phyloP scores from a whole-genome alignment of 1,139 yeast species.

The Candida sanyaensis region DNA sequence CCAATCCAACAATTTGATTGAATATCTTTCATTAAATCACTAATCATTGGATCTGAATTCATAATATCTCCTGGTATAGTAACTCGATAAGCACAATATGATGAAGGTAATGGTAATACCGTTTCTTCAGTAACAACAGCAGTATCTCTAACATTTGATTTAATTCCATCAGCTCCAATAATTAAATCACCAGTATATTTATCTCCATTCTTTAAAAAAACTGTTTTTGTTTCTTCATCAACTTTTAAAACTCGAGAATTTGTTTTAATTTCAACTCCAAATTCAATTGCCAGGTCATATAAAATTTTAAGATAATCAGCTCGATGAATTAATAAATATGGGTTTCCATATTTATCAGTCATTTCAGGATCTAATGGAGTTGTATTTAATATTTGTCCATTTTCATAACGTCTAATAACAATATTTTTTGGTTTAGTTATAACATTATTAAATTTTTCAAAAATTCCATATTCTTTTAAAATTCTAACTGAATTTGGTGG shows the following conservation, averaged over 20 bases:
- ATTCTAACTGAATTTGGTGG: constrained; percentile 33
- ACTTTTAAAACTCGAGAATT: constrained; percentile 23
- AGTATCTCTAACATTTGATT: constrained; percentile 22
- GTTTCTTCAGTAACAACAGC: constrained; percentile 16
- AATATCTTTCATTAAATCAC: constrained; percentile 22
- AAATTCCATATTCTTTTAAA: constrained; percentile 24
- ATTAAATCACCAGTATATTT: constrained; percentile 29
- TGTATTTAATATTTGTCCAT: constrained; percentile 22
- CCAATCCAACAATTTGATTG: constrained; percentile 35
- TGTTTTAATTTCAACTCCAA: constrained; percentile 22
- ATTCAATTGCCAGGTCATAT: constrained; percentile 23
- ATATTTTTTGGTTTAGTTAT: constrained; percentile 27
- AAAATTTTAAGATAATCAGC: constrained; percentile 31
- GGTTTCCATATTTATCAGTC: constrained; percentile 20
- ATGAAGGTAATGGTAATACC: constrained; percentile 18
- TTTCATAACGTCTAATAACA: constrained; percentile 23
- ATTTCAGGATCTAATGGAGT: constrained; percentile 24
- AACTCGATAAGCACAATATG: constrained; percentile 19
- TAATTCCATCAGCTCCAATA: constrained; percentile 41
- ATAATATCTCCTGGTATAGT: constrained; percentile 21
- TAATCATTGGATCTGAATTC: constrained; percentile 24
- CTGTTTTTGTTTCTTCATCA: constrained; percentile 22
- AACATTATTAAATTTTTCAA: constrained; percentile 19
- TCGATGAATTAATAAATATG: constrained; percentile 28
- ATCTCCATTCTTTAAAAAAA: constrained; percentile 23